Evolutionary conservation across 1,284 basidiomycete genomes (phyloP).

Genomic region (Naganishia cerealis): DNA sequence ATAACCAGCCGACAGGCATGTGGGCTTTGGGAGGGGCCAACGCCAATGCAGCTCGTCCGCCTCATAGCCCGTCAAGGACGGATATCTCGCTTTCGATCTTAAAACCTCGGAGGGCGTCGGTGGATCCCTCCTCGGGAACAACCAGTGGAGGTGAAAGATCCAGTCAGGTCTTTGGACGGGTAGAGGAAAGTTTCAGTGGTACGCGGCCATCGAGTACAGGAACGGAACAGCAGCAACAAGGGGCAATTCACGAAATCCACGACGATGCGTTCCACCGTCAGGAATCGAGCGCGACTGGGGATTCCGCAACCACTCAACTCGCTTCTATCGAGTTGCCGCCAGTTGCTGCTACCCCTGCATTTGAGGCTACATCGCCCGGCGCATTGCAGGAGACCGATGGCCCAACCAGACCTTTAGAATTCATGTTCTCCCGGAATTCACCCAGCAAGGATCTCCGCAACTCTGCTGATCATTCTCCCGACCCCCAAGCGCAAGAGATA

Average conservation of each 20-base stretch:
- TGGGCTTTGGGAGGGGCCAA: neutral
- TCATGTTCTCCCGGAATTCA: neutral
- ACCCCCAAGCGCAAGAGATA: neutral
- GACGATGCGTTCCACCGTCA: neutral
- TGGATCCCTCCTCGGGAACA: neutral
- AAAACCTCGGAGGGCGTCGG: constrained; percentile 5
- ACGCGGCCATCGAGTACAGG: neutral
- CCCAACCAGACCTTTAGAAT: neutral
- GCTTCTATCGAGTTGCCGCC: neutral
- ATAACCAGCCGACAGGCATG: constrained; percentile 15
- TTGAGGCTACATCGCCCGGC: neutral
- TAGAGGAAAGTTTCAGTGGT: neutral
- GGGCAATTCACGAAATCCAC: neutral
- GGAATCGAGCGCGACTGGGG: neutral
- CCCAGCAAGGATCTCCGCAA: neutral
- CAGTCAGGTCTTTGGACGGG: too few species aligned
- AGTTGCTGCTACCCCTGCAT: neutral
- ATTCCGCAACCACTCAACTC: neutral
- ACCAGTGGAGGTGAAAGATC: neutral
- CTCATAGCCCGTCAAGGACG: constrained; percentile 12
- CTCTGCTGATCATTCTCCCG: neutral
- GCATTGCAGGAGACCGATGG: neutral
- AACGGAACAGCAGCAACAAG: neutral
- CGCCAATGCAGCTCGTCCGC: neutral
- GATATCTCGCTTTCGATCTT: constrained; percentile 17